Percentiles rank a stretch among this genome's conserved stretches.
Conservation (phyloP, 176 grass and related monocot genomes). For the Oropetium thomaeum region DNA sequence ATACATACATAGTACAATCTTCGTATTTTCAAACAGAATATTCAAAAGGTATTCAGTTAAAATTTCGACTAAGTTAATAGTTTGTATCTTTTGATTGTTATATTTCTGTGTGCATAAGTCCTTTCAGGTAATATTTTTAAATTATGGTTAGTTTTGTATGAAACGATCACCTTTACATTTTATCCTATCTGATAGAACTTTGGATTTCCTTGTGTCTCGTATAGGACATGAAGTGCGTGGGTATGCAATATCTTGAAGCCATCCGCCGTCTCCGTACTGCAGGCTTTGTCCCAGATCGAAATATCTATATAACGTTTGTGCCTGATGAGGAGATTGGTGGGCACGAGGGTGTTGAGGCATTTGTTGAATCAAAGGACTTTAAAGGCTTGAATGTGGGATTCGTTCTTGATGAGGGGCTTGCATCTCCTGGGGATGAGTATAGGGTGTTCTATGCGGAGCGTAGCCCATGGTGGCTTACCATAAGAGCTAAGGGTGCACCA, state of each 20-base stretch:
- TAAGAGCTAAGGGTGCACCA: slow-evolving; percentile 66
- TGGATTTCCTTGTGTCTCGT: not conserved
- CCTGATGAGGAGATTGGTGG: slow-evolving; percentile 94
- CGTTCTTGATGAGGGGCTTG: slow-evolving; percentile 85
- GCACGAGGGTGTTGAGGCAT: slow-evolving; percentile 42
- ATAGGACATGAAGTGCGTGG: slow-evolving; percentile 98
- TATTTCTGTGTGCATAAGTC: not conserved
- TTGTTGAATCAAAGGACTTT: slow-evolving; percentile 64
- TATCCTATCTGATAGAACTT: not conserved
- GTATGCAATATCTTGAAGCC: slow-evolving; percentile 97
- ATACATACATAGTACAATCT: too few relatives aligned
- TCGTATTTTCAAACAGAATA: not conserved
- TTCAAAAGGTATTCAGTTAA: not conserved
- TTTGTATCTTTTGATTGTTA: not conserved
- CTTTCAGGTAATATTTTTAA: not conserved
- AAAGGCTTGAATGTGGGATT: slow-evolving; percentile 67
- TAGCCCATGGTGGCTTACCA: slow-evolving; percentile 79
- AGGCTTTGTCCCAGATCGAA: slow-evolving; percentile 65
- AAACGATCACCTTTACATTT: not conserved
- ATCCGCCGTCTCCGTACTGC: slow-evolving; percentile 50
- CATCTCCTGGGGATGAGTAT: slow-evolving; percentile 68
- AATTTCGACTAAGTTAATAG: too few relatives aligned
- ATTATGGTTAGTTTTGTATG: not conserved
- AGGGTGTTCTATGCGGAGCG: slow-evolving; percentile 89
- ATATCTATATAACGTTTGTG: slow-evolving; percentile 85